A percentile compares a stretch with the other conserved stretches of the same genome.
These are phyloP conservation scores for Magnusiomyces sp. DNA, from an alignment of 1,139 yeast genomes.

Conservation along the genomic window DNA sequence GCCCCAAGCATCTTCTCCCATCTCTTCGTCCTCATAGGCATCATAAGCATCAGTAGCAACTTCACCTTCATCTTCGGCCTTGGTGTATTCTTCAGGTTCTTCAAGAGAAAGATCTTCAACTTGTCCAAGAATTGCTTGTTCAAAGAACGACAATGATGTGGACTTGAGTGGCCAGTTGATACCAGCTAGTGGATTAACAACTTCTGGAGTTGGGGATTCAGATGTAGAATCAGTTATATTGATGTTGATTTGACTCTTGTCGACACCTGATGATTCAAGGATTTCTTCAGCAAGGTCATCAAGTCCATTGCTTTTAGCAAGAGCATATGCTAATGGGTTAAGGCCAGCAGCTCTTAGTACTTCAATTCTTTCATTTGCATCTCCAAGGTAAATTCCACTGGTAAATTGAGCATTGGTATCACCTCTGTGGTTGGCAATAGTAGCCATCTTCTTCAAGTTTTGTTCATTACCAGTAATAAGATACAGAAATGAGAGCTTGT, in stretches of 20 bases:
- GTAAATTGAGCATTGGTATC: constrained; percentile 75
- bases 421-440: constrained; percentile 83
- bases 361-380: constrained; percentile 66
- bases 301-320: constrained; percentile 83
- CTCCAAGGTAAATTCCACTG: constrained; percentile 70
- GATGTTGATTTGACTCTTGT: constrained; percentile 56
- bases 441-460: constrained; percentile 74
- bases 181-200: constrained; percentile 39
- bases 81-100: constrained; percentile 29
- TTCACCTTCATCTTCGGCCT: constrained; percentile 15
- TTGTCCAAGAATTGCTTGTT: constrained; percentile 73
- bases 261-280: constrained; percentile 52
- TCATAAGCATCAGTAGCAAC: constrained; percentile 22
- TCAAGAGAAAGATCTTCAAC: constrained; percentile 56
- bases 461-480: constrained; percentile 70
- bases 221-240: constrained; percentile 35
- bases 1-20: constrained; percentile 23
- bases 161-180: constrained; percentile 78
- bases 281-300: constrained; percentile 64
- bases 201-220: constrained; percentile 36
- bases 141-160: constrained; percentile 70
- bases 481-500: constrained; percentile 82
- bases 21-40: constrained; percentile 31
- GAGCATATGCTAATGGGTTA: constrained; percentile 83
- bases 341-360: constrained; percentile 73